Conservation (phyloP, 495 filamentous ascomycete species). For the Evansstolkia leycettana region DNA sequence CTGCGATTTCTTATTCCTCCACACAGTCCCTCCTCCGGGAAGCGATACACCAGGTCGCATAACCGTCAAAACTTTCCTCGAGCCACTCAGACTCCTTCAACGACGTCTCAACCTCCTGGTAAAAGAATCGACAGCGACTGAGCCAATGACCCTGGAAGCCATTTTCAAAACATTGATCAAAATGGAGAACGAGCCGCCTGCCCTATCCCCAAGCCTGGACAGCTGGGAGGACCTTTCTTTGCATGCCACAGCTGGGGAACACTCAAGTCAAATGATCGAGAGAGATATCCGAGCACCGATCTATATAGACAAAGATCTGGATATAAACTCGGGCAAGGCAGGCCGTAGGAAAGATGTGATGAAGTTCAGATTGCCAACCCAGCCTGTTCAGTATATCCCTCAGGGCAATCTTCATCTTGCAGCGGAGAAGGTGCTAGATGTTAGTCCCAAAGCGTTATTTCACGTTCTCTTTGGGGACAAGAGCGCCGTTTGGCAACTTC, state of each 20-base stretch:
- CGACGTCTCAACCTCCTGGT: constrained; percentile 73
- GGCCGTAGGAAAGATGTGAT: constrained; percentile 40
- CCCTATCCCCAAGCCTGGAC: constrained; percentile 60
- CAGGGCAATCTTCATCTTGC: constrained; percentile 58
- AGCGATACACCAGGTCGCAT: constrained; percentile 56
- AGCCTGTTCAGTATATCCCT: constrained; percentile 73
- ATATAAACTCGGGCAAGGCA: constrained; percentile 29
- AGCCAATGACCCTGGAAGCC: constrained; percentile 49
- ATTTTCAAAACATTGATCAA: constrained; percentile 52
- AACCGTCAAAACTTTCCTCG: constrained; percentile 84
- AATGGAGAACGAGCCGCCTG: constrained; percentile 52
- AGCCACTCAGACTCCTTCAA: constrained; percentile 72
- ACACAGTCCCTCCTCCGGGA: constrained; percentile 53
- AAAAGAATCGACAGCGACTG: constrained; percentile 55
- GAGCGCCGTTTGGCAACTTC: constrained; percentile 81
- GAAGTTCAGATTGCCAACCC: constrained; percentile 75
- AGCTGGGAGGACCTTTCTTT: constrained; percentile 85
- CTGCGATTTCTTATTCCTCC: constrained; percentile 86
- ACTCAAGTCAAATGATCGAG: constrained; percentile 17
- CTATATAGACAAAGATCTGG: constrained; percentile 49
- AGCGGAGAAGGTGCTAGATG: constrained; percentile 67
- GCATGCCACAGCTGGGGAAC: constrained; percentile 39
- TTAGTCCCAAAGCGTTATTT: constrained; percentile 87
- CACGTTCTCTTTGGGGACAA: constrained; percentile 94
- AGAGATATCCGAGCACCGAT: constrained; percentile 48